Conservation (phyloP, 176 grass and related monocot genomes). For the Pontederia paniculata region DNA sequence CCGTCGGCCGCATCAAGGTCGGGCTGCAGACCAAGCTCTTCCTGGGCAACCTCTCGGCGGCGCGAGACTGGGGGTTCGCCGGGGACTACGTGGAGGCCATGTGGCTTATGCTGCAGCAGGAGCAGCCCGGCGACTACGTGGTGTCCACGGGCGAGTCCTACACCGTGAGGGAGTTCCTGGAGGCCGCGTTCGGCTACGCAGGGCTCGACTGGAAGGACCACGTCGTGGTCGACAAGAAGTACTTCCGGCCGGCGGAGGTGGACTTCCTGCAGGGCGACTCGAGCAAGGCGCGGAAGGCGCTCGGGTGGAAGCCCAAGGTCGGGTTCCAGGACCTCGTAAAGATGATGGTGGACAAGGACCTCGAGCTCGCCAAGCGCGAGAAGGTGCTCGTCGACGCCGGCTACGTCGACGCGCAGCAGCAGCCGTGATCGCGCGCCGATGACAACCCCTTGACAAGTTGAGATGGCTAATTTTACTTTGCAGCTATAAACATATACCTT, state of each 20-base stretch:
- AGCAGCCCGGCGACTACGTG: slow-evolving; percentile 61
- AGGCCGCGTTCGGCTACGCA: slow-evolving; percentile 56
- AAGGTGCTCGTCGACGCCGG: slow-evolving; percentile 88
- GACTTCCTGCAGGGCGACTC: slow-evolving; percentile 80
- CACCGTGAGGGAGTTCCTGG: slow-evolving; percentile 74
- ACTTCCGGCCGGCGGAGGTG: slow-evolving; percentile 84
- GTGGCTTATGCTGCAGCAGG: slow-evolving; percentile 99
- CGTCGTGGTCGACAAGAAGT: slow-evolving; percentile 86
- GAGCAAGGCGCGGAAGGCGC: slow-evolving; percentile 48
- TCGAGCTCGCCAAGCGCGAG: slow-evolving; percentile 80
- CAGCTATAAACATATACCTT: too few relatives aligned
- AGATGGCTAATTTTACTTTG: too few relatives aligned
- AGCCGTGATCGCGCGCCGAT: too few relatives aligned
- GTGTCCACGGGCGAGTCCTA: slow-evolving; percentile 81
- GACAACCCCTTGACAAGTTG: too few relatives aligned
- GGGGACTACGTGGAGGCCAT: slow-evolving; percentile 97
- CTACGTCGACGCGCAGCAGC: slow-evolving; percentile 74
- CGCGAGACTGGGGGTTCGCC: slow-evolving; percentile 85
- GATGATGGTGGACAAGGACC: slow-evolving; percentile 91
- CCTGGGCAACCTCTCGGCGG: slow-evolving; percentile 77
- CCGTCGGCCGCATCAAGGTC: slow-evolving; percentile 80
- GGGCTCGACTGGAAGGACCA: slow-evolving; percentile 91
- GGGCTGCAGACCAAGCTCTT: slow-evolving; percentile 97
- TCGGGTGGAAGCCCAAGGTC: slow-evolving; percentile 86
- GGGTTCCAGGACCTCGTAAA: slow-evolving; percentile 76